phyloP scores from a whole-genome alignment of 805 yeast species.

The Candida coleopterorum region DNA sequence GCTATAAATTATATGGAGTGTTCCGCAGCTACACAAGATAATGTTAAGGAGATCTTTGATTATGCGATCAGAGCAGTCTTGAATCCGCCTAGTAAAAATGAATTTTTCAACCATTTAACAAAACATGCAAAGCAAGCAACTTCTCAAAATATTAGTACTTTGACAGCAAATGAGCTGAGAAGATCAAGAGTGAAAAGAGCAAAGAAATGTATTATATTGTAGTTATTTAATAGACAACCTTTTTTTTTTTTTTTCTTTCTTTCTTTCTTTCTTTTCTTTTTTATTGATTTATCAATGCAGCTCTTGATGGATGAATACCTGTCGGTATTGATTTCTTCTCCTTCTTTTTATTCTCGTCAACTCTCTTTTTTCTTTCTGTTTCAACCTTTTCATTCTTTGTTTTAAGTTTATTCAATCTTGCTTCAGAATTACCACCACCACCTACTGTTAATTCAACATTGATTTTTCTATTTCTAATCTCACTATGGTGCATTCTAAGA shows the following conservation, averaged over 20 bases:
- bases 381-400: conserved; percentile 73
- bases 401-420: conserved; percentile 61
- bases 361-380: conserved; percentile 62
- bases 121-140: conserved; percentile 32
- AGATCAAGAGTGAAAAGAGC: conserved; percentile 30
- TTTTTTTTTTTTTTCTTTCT: neutral
- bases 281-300: conserved; percentile 41
- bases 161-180: neutral
- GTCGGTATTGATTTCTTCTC: conserved; percentile 7
- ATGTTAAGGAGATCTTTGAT: conserved; percentile 82
- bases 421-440: conserved; percentile 89
- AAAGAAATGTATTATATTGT: conserved; percentile 38
- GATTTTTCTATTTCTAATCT: conserved; percentile 66
- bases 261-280: neutral
- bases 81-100: conserved; percentile 38
- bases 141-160: conserved; percentile 11
- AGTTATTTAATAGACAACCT: too few species aligned
- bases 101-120: conserved; percentile 19
- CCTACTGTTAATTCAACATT: conserved; percentile 97
- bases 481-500: conserved; percentile 74
- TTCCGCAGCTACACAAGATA: conserved; percentile 84
- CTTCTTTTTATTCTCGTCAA: conserved; percentile 33
- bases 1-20: conserved; percentile 79
- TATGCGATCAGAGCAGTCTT: conserved; percentile 71
- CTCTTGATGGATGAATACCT: conserved; percentile 65